Base-by-base conservation (phyloP, 345 rosid genomes). In the Syzygium aqueum region DNA sequence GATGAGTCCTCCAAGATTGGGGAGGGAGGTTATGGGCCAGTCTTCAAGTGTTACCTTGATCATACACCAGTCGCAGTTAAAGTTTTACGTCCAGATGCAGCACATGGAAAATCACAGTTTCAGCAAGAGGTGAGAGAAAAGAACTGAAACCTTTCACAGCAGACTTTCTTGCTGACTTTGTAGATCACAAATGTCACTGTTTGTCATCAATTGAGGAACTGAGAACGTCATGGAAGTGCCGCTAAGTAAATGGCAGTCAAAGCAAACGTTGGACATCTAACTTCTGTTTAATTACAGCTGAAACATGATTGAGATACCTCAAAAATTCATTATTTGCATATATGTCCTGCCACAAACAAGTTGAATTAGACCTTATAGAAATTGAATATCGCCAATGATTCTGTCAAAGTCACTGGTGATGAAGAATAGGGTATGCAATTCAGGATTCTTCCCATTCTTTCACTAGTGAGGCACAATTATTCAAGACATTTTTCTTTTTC, bases 1-100 rank as follows among this genome's bases (percentile, higher is more conserved):
- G 49, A 91, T 9, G 78, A 73, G 27, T 89, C 93, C 50, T 90
- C 86, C 87, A 95, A 94, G 92, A 94, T 97, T 12, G 99, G 99
- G 1, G 99, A 96, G 93, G 99, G 99, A 56, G 99, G 99, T 49
- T 96, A 97, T 85, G 99, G 99, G 52, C 98, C 99, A 3, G 99
- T 97, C 51, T 97, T 84, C 84, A 94, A 91, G 92, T 94, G 99
- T 77, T 86, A 88, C 61, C 96, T 97, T 77, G 99, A 96, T 91
- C 98, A 96, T 88, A 97, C 98, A 22, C 91, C 94, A 2, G 97
- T 93, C 37, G 98, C 99, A 59, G 92, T 97, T 33, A 97, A 97
- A 92, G 98, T 95, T 84, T 91, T 97, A 88, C 94, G 96, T 49
- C 97, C 99, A 7, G 98, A 95, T 90, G 98, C 99, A n/a, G 98